These are phyloP conservation scores for Ajuga reptans DNA, from an alignment of 305 asterid species.

Conservation along the genomic window DNA sequence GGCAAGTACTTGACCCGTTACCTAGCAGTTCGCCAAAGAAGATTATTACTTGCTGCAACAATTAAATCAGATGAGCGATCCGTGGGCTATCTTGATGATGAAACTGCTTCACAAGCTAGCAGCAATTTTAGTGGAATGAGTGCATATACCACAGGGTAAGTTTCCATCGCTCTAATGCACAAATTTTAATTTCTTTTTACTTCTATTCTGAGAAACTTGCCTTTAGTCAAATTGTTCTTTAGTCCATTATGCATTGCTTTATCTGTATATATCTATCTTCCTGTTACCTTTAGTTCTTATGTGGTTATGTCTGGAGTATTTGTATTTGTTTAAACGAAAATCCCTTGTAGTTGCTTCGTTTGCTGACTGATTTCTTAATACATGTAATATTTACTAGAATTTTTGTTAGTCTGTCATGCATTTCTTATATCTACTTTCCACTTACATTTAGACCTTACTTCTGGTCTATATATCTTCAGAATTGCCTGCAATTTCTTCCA, in stretches of 20 bases:
- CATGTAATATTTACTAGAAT: neutral
- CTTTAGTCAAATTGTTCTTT: neutral
- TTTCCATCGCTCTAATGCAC: conserved; percentile 1
- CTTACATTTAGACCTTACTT: too few relatives aligned
- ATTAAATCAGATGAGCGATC: conserved; percentile 62
- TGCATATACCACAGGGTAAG: conserved; percentile 90
- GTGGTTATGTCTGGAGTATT: neutral
- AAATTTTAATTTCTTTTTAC: neutral
- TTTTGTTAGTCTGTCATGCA: neutral
- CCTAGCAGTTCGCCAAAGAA: conserved; percentile 82
- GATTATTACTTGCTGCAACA: conserved; percentile 80
- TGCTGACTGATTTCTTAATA: neutral
- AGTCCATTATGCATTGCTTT: neutral
- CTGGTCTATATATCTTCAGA: neutral
- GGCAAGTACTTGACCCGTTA: conserved; percentile 84
- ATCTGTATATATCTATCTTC: neutral
- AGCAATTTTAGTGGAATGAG: conserved; percentile 97
- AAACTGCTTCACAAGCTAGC: conserved; percentile 83
- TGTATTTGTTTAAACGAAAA: neutral
- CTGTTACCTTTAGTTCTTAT: neutral
- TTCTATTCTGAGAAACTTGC: neutral
- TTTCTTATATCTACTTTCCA: too few relatives aligned
- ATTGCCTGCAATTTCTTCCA: neutral
- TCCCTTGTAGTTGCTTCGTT: neutral
- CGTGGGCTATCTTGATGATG: conserved; percentile 57